These are phyloP conservation scores for Hypseocharis bilobata DNA, from an alignment of 441 rosid genomes.

Conservation along the genomic window DNA sequence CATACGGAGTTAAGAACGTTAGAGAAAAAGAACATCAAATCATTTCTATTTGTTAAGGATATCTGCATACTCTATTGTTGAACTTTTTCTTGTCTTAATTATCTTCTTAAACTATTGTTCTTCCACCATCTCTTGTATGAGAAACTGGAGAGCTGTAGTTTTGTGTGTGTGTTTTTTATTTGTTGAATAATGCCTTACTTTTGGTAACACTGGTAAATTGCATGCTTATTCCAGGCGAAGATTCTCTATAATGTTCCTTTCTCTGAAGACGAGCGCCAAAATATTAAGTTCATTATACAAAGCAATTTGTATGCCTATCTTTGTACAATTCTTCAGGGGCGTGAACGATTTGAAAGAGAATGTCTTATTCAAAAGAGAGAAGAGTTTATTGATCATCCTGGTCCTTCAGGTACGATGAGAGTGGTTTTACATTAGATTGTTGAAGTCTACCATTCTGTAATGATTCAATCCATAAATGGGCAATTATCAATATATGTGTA, in stretches of 20 bases:
- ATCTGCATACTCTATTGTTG: too few species aligned
- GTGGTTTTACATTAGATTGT: not conserved
- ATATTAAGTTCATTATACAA: constrained; percentile 68
- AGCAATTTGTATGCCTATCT: constrained; percentile 79
- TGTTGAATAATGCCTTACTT: not conserved
- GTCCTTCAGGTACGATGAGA: constrained; percentile 39
- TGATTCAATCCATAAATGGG: too few species aligned
- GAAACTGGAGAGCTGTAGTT: not conserved
- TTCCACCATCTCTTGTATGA: not conserved
- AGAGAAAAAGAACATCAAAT: too few species aligned
- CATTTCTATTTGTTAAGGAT: too few species aligned
- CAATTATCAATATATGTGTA: too few species aligned
- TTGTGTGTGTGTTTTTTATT: not conserved
- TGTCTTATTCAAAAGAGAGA: constrained; percentile 37
- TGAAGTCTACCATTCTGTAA: too few species aligned
- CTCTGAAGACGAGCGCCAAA: constrained; percentile 70
- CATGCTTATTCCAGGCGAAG: constrained; percentile 58
- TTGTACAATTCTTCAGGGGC: constrained; percentile 78
- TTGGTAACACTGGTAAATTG: not conserved
- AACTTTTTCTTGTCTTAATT: too few species aligned
- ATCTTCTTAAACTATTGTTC: too few species aligned
- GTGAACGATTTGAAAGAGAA: constrained; percentile 81
- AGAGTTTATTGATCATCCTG: constrained; percentile 27
- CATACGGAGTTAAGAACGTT: too few species aligned
- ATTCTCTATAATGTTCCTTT: constrained; percentile 72